Percentiles rank a stretch among this genome's conserved stretches.
phyloP scores from a whole-genome alignment of 495 filamentous ascomycete species.

The Tetracladium marchalianum region DNA sequence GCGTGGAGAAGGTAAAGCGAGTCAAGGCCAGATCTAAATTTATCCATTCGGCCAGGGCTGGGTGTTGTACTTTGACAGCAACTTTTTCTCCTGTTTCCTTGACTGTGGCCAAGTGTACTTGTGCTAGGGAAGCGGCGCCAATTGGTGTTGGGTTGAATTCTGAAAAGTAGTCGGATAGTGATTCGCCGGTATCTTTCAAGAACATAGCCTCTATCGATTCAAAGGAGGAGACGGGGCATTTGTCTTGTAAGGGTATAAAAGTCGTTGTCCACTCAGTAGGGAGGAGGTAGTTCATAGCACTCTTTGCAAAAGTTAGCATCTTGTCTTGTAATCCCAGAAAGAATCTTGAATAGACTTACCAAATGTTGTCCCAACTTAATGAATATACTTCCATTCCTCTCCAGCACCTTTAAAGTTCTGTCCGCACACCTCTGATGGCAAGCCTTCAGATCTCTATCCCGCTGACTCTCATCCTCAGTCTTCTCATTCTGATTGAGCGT shows the following conservation, averaged over 20 bases:
- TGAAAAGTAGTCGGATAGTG: constrained; percentile 73
- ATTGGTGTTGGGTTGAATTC: constrained; percentile 72
- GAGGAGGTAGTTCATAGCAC: constrained; percentile 92
- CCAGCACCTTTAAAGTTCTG: constrained; percentile 74
- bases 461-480: constrained; percentile 49
- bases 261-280: constrained; percentile 92
- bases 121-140: constrained; percentile 87
- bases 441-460: constrained; percentile 55
- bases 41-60: constrained; percentile 81
- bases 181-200: constrained; percentile 64
- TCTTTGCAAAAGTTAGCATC: constrained; percentile 28
- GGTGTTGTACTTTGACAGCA: constrained; percentile 98
- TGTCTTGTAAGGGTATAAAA: constrained; percentile 93
- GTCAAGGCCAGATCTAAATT: constrained; percentile 83
- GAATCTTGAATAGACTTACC: constrained; percentile 25
- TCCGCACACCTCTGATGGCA: constrained; percentile 88
- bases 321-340: constrained; percentile 1
- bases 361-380: constrained; percentile 97
- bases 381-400: constrained; percentile 95
- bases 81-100: constrained; percentile 79
- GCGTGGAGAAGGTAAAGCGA: constrained; percentile 73
- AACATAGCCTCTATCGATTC: constrained; percentile 86
- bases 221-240: constrained; percentile 86
- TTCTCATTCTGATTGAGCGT: constrained; percentile 60
- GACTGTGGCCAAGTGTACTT: constrained; percentile 86